These are phyloP conservation scores for Coemansia erecta DNA, from an alignment of 192 early-diverging fungal species.

Conservation along the genomic window DNA sequence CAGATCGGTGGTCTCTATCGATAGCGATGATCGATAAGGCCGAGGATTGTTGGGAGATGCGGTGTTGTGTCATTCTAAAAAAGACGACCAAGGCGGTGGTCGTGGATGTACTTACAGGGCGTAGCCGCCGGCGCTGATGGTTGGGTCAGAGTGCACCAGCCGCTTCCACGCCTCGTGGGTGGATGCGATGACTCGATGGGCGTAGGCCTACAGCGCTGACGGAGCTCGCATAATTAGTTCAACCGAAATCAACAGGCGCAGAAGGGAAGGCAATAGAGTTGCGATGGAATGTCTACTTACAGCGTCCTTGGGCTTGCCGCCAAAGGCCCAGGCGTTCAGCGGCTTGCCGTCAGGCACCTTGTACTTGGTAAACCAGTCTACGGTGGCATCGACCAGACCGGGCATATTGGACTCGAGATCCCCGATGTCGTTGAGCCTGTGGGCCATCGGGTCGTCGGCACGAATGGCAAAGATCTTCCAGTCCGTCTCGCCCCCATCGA, in stretches of 20 bases:
- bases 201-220: slow-evolving; percentile 61
- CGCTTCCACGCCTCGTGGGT: slow-evolving; percentile 90
- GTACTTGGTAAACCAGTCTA: slow-evolving; percentile 99
- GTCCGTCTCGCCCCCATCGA: slow-evolving; percentile 99
- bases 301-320: slow-evolving; percentile 67
- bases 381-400: slow-evolving; percentile 91
- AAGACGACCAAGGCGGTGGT: neutral
- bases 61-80: neutral
- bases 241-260: neutral
- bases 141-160: slow-evolving; percentile 57
- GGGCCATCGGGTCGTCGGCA: slow-evolving; percentile 93
- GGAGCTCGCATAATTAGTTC: too few species aligned
- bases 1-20: too few species aligned
- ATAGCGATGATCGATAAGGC: too few species aligned
- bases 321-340: slow-evolving; percentile 99
- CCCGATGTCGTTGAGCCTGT: slow-evolving; percentile 96
- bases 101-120: slow-evolving; percentile 32
- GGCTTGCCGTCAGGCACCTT: slow-evolving; percentile 99
- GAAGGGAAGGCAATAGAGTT: neutral
- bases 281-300: neutral
- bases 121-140: slow-evolving; percentile 6
- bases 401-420: slow-evolving; percentile 97
- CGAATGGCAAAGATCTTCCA: slow-evolving; percentile 99
- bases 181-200: slow-evolving; percentile 79
- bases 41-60: too few species aligned